phyloP scores from a whole-genome alignment of 306 rosid species.

The Prunus kanzakura region DNA sequence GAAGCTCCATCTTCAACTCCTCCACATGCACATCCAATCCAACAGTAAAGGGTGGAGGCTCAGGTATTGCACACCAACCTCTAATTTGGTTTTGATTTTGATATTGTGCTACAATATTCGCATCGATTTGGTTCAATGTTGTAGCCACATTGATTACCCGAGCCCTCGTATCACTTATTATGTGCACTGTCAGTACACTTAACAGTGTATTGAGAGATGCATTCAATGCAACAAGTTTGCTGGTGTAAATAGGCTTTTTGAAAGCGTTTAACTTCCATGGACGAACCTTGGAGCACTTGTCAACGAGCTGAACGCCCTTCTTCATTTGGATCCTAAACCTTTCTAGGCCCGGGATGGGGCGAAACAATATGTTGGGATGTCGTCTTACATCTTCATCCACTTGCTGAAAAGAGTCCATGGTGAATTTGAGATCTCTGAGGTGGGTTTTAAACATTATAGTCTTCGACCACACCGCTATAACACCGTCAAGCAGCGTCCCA shows the following conservation, averaged over 20 bases:
- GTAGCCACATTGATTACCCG: not conserved
- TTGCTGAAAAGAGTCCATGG: constrained; percentile 10
- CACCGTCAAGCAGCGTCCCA: constrained; percentile 7
- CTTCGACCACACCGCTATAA: constrained; percentile 1
- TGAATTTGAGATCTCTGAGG: constrained; percentile 11
- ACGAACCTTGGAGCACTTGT: constrained; percentile 25
- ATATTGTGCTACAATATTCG: constrained; percentile 1
- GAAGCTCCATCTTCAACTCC: constrained; percentile 41
- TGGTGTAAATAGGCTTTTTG: constrained; percentile 10
- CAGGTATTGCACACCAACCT: constrained; percentile 31
- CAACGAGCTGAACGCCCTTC: constrained; percentile 29
- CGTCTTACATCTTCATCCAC: constrained; percentile 17
- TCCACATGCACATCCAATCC: constrained; percentile 43
- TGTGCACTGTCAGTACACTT: not conserved
- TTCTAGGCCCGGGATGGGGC: not conserved
- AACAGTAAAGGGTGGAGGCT: constrained; percentile 26
- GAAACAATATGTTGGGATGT: constrained; percentile 15
- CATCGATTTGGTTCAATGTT: not conserved
- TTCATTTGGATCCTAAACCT: constrained; percentile 15
- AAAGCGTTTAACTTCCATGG: constrained; percentile 23
- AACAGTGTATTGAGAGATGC: constrained; percentile 8
- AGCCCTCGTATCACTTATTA: not conserved
- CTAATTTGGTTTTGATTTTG: constrained; percentile 8
- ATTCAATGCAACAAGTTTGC: constrained; percentile 40
- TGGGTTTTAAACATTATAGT: constrained; percentile 24